phyloP scores from a whole-genome alignment of 148 eudicot species.

The Vaccinium corymbosum region DNA sequence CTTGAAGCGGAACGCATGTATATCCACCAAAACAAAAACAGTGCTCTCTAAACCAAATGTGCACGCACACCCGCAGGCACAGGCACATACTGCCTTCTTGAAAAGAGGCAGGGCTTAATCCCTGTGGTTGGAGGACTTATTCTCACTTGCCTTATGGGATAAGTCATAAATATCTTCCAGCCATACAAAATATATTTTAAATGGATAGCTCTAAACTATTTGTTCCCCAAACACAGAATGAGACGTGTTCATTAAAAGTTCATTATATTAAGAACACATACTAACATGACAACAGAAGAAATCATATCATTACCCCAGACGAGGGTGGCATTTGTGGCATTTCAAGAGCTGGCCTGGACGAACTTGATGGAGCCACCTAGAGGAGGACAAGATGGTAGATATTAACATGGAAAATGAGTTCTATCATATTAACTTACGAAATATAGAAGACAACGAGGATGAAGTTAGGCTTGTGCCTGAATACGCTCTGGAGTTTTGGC shows the following conservation, averaged over 20 bases:
- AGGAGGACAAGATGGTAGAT: background rate
- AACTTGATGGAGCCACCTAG: conserved; percentile 50
- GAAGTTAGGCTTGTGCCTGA: conserved; percentile 44
- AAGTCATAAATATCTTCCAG: no score
- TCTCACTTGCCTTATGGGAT: no score
- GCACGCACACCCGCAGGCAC: background rate
- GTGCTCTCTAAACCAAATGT: no score
- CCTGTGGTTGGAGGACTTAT: background rate
- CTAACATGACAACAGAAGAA: conserved; percentile 2
- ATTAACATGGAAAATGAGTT: background rate
- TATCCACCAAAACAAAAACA: background rate
- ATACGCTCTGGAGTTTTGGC: conserved; percentile 35
- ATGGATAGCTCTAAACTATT: background rate
- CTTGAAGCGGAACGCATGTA: background rate
- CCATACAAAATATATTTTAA: background rate
- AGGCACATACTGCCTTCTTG: background rate
- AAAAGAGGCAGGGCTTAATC: background rate
- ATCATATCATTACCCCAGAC: conserved; percentile 47
- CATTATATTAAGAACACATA: background rate
- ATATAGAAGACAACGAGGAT: conserved; percentile 1
- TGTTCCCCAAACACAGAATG: background rate
- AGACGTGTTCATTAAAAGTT: background rate
- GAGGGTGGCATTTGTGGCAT: conserved; percentile 42
- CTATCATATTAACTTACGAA: background rate
- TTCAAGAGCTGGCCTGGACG: conserved; percentile 72